Evolutionary conservation across 768 basidiomycete genomes (phyloP), one percentile per base, ranked within the genome.

Genomic region (Naganishia vishniacii): DNA sequence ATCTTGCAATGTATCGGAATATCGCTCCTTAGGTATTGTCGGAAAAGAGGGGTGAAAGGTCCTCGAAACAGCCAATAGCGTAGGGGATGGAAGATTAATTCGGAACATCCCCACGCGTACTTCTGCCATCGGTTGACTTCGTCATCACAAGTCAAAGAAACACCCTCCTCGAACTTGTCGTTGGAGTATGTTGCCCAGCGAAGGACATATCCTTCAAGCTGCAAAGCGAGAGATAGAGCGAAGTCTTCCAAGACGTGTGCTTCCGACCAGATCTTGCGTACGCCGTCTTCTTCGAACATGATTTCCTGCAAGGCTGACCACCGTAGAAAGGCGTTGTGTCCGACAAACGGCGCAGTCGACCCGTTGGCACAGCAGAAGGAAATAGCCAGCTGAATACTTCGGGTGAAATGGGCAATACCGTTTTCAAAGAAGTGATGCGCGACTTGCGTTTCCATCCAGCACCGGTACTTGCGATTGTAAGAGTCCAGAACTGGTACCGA

Each of bases 91-190:
- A 93, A 92, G 65, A 91, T 83, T 51, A 93, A 81, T 77, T 79
- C 79, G 32, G 72, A 75, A 67, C 73, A 74, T 15, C 73, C 72
- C 59, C 67, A 75, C 28, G 73, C 72, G 60, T 76, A 78, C 67
- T 92, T 94, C 67, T 92, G 89, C 91, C 91, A 94, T 1, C 91
- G 78, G 70, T 92, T 92, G 61, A 94, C 79, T 75, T 94, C 91
- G 71, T 94, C 91, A 58, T 91, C 89, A 61, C 85, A 85, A 0
- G 91, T 92, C 16, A 94, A 80, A 0, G 87, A 88, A 20, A 94
- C 91, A 67, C 91, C 91, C 72, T 94, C 91, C 79, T 91, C 88
- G 81, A 92, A 93, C 1, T 84, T 87, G 49, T 89, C 85, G 23
- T 87, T 82, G 1, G 85, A 86, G 75, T 93, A 93, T 0, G 88